Evolutionary conservation across 1,284 basidiomycete genomes (phyloP), one percentile per base, ranked within the genome.

Genomic region (Ceratobasidium sp.): DNA sequence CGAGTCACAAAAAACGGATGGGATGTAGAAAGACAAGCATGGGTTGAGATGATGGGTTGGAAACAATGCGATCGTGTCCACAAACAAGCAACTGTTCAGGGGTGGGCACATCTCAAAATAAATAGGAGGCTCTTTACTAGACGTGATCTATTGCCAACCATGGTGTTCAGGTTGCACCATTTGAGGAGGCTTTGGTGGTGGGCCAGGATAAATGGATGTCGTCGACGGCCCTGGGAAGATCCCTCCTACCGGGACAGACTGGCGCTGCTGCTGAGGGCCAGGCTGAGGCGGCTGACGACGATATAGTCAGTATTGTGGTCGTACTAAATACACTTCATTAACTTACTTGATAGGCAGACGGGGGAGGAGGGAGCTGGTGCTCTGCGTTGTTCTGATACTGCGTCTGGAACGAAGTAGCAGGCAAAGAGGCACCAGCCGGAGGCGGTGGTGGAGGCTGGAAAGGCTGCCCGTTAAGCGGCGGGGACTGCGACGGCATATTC

Each of bases 401-500:
- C 23, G 54, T 53, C 39, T 71, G 68, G 54, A 60, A 71, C 35
- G 33, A 45, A 11, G 56, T 23, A n/a, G 35, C 49, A 33, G 81
- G 81, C 56, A 82, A 80, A 49, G 83, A 82, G 45, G n/a, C 26
- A 10, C 39, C 8, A n/a, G 13, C 42, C 5, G 82, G 81, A 54
- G 82, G 80, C 49, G 83, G 82, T 17, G 82, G 80, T 7, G 83
- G 82, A 1, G 82, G 81, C 4, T 83, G 81, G 17, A 82, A 79
- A 8, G 80, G 78, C 56, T 81, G 65, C 45, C 77, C 76, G 31
- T 79, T 77, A 42, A 78, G 76, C 49, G 80, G 78, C 31, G 76
- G 76, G 10, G 65, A 77, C 23, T 69, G 65, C n/a, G 54, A 35
- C 33, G 33, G 26, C 10, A 51, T 31, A 35, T 28, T 8, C 63